Conservation (phyloP, 1,284 basidiomycete genomes). For the Tilletia horrida region DNA sequence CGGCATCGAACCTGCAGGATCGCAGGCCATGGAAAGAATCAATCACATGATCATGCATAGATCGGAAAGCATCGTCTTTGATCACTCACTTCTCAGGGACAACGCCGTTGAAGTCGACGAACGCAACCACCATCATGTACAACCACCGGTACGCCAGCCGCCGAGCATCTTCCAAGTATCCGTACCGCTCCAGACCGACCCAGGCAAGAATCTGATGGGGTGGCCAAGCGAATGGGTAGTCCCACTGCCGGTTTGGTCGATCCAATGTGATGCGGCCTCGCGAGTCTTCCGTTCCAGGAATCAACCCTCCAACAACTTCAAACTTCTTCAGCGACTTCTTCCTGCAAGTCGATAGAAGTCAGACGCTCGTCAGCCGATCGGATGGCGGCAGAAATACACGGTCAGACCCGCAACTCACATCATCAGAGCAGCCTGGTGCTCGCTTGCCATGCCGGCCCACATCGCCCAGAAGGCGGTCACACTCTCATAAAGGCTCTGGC, state of each 20-base stretch:
- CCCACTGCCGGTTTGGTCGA: constrained; percentile 98
- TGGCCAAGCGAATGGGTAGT: constrained; percentile 66
- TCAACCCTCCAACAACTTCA: constrained; percentile 90
- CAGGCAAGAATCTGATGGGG: constrained; percentile 74
- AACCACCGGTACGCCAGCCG: constrained; percentile 91
- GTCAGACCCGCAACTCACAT: constrained; percentile 64
- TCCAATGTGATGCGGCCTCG: constrained; percentile 90
- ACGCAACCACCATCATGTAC: constrained; percentile 68
- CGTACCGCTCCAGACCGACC: constrained; percentile 94
- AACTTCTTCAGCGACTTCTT: constrained; percentile 85
- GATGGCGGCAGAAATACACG: neutral
- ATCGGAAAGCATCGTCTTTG: no score
- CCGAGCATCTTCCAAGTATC: constrained; percentile 87
- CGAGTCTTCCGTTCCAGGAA: constrained; percentile 93
- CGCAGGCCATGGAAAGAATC: no score
- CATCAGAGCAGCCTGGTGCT: constrained; percentile 86
- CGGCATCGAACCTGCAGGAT: constrained; percentile 78
- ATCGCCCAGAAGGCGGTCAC: constrained; percentile 93
- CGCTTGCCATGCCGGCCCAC: constrained; percentile 94
- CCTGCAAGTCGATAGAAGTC: constrained; percentile 58
- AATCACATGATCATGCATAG: no score
- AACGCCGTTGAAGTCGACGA: constrained; percentile 84
- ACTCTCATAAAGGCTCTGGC: constrained; percentile 89
- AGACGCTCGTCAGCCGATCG: constrained; percentile 4
- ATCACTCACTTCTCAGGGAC: constrained; percentile 79